Evolutionary conservation across 352 stramenopile species (phyloP), one percentile per base, ranked within the genome.

Genomic region (Globisporangium viniferum): DNA sequence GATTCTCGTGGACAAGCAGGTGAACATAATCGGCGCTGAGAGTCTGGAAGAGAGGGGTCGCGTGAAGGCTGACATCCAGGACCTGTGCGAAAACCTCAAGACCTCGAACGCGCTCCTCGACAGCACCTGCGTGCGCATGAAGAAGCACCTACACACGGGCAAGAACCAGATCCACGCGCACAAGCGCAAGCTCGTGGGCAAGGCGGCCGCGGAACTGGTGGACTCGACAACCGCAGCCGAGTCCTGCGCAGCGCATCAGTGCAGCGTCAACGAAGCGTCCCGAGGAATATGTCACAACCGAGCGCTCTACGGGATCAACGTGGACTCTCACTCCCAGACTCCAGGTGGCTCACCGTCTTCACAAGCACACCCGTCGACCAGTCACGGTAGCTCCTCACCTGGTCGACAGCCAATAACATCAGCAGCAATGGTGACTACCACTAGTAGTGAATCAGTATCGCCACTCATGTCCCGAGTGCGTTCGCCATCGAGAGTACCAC

Each of bases 1-100:
- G 9, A 74, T 93, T 22, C 74, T 93, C 2, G 77, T 93, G n/a
- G 85, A 90, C 70, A 90, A 90, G 56, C 85, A 91, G 55, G 84
- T 91, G 35, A 88, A 84, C 24, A 85, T 90, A 61, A 80, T 88
- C 31, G 77, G 81, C 15, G 66, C 35, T 3, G 69, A 81, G 51
- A 87, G 67, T 18, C 53, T 77, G 14, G 79, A 88, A 20, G 77
- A 88, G 49, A 68, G 78, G 18, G 75, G 73, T 0, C 78, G 82
- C 12, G 69, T 90, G 31, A 80, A 82, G 60, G 77, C 80, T 8
- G 78, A 93, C 61, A 88, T 91, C 39, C 73, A 89, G 56, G 82
- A 89, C 39, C 71, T 89, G 5, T 81, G 80, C 2, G 75, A 78
- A n/a, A 80, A 84, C 33, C 70, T 93, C 10, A 80, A 80, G 63